Evolutionary conservation across 2,329 filamentous ascomycete species (phyloP).

Genomic region (Neodidymelliopsis sp.): DNA sequence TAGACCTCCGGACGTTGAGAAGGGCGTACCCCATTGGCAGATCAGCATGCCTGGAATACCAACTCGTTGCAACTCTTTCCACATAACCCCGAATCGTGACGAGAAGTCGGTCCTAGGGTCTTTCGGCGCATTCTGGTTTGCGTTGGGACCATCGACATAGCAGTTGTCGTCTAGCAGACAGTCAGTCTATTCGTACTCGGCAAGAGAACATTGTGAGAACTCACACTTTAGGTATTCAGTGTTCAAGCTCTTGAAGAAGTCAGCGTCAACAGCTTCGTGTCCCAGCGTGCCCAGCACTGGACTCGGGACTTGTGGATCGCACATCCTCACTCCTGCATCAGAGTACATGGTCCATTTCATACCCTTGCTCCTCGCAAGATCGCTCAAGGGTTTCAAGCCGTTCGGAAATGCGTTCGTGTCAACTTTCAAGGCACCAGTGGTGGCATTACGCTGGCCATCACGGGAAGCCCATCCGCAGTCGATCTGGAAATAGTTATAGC

Average conservation of each 20-base stretch:
- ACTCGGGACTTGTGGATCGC: constrained; percentile 24
- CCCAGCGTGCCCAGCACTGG: constrained; percentile 26
- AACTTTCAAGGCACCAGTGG: constrained; percentile 24
- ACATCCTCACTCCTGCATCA: constrained; percentile 31
- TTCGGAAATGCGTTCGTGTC: constrained; percentile 23
- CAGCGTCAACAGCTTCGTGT: constrained; percentile 27
- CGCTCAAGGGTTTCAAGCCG: constrained; percentile 27
- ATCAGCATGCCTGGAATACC: constrained; percentile 27
- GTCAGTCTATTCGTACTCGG: background rate
- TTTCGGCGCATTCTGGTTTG: constrained; percentile 27
- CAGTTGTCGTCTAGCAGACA: constrained; percentile 25
- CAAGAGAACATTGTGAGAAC: background rate
- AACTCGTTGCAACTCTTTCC: constrained; percentile 29
- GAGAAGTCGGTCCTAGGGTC: constrained; percentile 25
- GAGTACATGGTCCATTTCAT: constrained; percentile 37
- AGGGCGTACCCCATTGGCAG: constrained; percentile 29
- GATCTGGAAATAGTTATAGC: constrained; percentile 31
- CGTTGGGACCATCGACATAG: constrained; percentile 24
- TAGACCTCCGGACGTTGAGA: constrained; percentile 18
- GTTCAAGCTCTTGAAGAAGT: constrained; percentile 30
- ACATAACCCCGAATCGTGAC: constrained; percentile 26
- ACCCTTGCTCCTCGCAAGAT: constrained; percentile 29
- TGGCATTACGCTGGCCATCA: constrained; percentile 25
- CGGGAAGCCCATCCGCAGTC: constrained; percentile 30
- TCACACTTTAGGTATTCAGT: constrained; percentile 31